Conservation (phyloP, 176 grass and related monocot species). For the Carex scoparia region DNA sequence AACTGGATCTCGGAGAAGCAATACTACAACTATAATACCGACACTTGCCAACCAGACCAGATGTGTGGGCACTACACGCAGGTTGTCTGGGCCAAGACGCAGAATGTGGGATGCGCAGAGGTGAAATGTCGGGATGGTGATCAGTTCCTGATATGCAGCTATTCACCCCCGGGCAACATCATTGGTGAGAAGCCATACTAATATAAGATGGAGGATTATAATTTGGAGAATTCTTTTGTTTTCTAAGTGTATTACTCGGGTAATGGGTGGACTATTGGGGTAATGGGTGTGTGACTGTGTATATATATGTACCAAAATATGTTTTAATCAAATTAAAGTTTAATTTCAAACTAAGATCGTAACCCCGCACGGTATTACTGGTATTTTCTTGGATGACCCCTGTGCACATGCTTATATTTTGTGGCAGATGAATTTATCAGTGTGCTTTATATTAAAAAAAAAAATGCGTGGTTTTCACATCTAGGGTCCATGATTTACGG, state of each 20-base stretch:
- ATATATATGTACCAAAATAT: background rate
- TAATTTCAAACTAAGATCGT: background rate
- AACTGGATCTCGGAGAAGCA: constrained; percentile 19
- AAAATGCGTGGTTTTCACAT: too few relatives aligned
- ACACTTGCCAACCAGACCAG: constrained; percentile 18
- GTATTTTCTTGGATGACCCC: too few relatives aligned
- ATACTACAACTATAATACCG: constrained; percentile 29
- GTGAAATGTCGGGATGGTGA: constrained; percentile 14
- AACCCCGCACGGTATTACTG: too few relatives aligned
- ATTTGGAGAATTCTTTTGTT: background rate
- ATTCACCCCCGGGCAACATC: constrained; percentile 28
- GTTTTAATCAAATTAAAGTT: background rate
- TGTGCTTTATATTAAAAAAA: too few relatives aligned
- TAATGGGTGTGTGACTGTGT: background rate
- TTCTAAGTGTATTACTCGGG: background rate
- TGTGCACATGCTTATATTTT: too few relatives aligned
- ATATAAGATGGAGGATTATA: background rate
- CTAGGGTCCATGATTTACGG: too few relatives aligned
- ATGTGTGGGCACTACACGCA: constrained; percentile 42
- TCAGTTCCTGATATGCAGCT: constrained; percentile 30
- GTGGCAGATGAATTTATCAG: too few relatives aligned
- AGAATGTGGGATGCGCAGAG: background rate
- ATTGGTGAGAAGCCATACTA: constrained; percentile 20
- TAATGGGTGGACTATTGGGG: background rate
- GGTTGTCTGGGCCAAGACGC: constrained; percentile 24